A percentile compares a stretch with the other conserved stretches of the same genome.
These are phyloP conservation scores for Papiliotrema laurentii DNA, from an alignment of 1,284 basidiomycete genomes.

Conservation along the genomic window DNA sequence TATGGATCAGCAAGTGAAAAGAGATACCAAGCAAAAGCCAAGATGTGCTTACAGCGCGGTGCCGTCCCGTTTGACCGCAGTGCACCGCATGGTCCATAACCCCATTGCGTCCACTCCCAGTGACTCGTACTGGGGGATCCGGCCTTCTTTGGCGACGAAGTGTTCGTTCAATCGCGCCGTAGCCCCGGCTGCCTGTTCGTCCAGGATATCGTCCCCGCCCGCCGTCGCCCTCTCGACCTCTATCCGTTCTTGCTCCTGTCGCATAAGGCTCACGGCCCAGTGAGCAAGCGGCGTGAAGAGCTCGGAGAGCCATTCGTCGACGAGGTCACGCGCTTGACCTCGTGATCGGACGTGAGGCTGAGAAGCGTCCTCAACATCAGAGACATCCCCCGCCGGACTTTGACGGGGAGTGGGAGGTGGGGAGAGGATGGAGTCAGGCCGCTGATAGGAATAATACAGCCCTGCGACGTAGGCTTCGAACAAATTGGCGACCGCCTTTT, in stretches of 20 bases:
- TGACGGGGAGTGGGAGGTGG: background rate
- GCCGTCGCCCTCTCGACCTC: background rate
- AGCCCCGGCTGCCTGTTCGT: conserved; percentile 12
- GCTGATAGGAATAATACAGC: conserved; percentile 29
- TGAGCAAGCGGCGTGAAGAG: conserved; percentile 32
- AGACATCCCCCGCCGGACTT: background rate
- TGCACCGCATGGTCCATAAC: conserved; percentile 17
- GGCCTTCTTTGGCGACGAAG: conserved; percentile 14
- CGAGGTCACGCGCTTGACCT: conserved; percentile 28
- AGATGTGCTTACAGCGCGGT: conserved; percentile 16
- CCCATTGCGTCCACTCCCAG: background rate
- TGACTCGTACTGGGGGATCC: conserved; percentile 14
- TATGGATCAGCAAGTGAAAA: too few species aligned
- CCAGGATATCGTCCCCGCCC: conserved; percentile 9
- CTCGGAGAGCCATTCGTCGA: conserved; percentile 34
- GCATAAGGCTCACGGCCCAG: conserved; percentile 19
- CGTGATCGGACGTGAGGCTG: conserved; percentile 8
- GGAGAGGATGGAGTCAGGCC: background rate
- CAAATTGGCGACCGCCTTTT: conserved; percentile 27
- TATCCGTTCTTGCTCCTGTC: conserved; percentile 10
- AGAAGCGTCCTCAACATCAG: background rate
- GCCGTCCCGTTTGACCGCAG: conserved; percentile 12
- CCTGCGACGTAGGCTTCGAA: conserved; percentile 43
- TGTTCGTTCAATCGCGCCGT: conserved; percentile 23
- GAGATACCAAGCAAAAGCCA: background rate